Conservation (phyloP, 2,329 filamentous ascomycete species). For the Penicillium sp. region DNA sequence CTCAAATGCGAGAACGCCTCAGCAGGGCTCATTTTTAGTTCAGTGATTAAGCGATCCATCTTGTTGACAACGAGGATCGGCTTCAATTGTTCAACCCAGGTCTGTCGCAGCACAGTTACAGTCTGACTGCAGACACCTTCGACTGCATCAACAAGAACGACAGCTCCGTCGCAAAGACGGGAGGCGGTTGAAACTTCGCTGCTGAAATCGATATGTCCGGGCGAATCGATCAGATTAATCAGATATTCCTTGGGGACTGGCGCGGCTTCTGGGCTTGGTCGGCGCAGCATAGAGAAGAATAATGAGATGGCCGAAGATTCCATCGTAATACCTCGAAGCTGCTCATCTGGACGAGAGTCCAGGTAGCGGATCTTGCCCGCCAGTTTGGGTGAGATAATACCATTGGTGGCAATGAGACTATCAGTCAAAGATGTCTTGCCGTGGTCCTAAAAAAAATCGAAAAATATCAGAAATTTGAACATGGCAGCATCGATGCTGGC, state of each 20-base stretch:
- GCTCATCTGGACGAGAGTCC: conserved; percentile 93
- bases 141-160: conserved; percentile 93
- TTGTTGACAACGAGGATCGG: conserved; percentile 97
- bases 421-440: conserved; percentile 98
- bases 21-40: conserved; percentile 86
- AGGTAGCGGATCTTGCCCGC: conserved; percentile 98
- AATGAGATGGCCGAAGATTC: conserved; percentile 97
- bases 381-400: conserved; percentile 96
- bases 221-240: conserved; percentile 96
- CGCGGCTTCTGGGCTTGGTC: conserved; percentile 65
- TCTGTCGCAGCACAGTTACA: conserved; percentile 90
- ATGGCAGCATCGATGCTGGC: not conserved
- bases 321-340: conserved; percentile 98
- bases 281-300: conserved; percentile 87
- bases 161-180: conserved; percentile 87
- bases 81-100: conserved; percentile 94
- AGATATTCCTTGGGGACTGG: conserved; percentile 84
- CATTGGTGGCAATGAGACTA: conserved; percentile 94
- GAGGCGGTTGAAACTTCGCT: conserved; percentile 97
- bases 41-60: conserved; percentile 91
- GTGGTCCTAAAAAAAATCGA: conserved; percentile 66
- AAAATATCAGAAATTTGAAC: conserved; percentile 1
- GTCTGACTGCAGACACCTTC: conserved; percentile 99
- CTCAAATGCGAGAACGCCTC: conserved; percentile 89
- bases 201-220: conserved; percentile 97